Base-by-base conservation (phyloP, 768 basidiomycete genomes). In the Psilocybe cubensis region DNA sequence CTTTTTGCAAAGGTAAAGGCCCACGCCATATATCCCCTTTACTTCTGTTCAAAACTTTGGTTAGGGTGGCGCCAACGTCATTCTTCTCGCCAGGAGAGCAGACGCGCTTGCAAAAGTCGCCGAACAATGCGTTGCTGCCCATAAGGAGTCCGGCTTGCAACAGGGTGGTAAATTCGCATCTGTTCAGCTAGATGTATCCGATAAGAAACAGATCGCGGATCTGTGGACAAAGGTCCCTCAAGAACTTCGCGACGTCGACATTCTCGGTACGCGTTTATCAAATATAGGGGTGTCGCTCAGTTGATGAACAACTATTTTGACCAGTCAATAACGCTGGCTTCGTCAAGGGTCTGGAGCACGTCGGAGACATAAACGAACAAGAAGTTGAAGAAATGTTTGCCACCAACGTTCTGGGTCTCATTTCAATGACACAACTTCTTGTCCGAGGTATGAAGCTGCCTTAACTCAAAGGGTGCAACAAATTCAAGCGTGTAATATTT, bases 331-430 rank as follows among this genome's bases (percentile, higher is more conserved):
- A 80, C 51, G 96, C 97, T 31, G 96, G 97, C 27, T 94, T 88
- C 65, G 97, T 98, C 27, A 82, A 88, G 38, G 97, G 97, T 11
- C 73, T 87, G 11, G 97, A 98, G 59, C 85, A 85, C 40, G 87
- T 98, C 33, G 97, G 97, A 5, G 84, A 87, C 64, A 86, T 94
- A 65, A 77, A 84, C 12, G 84, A 91, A 31, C 78, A 77, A 21
- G 93, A 94, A 66, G 80, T 96, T 65, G 91, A 95, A 64, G 80
- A 81, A 52, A 94, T 94, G 90, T 89, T 94, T 66, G 70, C 83
- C 17, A 89, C 88, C 56, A 88, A 88, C 61, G 94, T 96, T 46
- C 77, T 94, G 62, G 94, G 94, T 7, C 80, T 97, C 46, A 93
- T 97, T 60, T 77, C 87, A 4, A 74, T 94, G 66, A 93, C 91